Conservation (phyloP, 306 rosid species). For the Cucumis melo region DNA sequence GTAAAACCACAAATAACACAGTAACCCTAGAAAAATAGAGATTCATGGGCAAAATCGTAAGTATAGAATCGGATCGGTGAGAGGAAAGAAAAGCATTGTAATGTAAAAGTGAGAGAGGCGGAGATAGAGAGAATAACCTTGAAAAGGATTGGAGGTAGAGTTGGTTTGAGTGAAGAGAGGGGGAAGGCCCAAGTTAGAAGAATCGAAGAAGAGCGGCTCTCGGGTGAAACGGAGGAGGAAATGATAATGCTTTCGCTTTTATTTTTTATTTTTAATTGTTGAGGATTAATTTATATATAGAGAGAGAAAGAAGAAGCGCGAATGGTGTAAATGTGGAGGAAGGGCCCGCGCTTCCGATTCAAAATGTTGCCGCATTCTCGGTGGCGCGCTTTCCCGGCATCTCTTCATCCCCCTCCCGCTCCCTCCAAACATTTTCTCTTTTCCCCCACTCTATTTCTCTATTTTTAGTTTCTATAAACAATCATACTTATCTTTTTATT, state of each 20-base stretch:
- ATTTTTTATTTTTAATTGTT: not conserved
- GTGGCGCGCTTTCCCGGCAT: conserved; percentile 9
- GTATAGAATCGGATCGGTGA: not conserved
- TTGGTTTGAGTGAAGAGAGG: not conserved
- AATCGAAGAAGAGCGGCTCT: not conserved
- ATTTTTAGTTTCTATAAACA: no score
- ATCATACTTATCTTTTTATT: no score
- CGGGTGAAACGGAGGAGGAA: not conserved
- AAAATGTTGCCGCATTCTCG: not conserved
- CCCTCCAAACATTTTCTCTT: not conserved
- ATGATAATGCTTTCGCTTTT: not conserved
- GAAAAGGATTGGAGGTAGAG: not conserved
- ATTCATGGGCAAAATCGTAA: not conserved
- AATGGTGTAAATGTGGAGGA: not conserved
- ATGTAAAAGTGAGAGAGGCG: not conserved
- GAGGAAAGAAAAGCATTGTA: not conserved
- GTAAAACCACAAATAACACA: not conserved
- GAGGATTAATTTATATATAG: not conserved
- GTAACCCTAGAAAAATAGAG: not conserved
- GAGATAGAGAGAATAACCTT: not conserved
- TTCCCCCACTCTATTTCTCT: no score
- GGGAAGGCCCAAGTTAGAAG: not conserved
- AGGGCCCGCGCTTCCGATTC: conserved; percentile 9
- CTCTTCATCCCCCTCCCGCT: not conserved
- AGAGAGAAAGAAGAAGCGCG: not conserved